Conservation (phyloP, 495 filamentous ascomycete genomes). For the Hypoxylon cercidicola region DNA sequence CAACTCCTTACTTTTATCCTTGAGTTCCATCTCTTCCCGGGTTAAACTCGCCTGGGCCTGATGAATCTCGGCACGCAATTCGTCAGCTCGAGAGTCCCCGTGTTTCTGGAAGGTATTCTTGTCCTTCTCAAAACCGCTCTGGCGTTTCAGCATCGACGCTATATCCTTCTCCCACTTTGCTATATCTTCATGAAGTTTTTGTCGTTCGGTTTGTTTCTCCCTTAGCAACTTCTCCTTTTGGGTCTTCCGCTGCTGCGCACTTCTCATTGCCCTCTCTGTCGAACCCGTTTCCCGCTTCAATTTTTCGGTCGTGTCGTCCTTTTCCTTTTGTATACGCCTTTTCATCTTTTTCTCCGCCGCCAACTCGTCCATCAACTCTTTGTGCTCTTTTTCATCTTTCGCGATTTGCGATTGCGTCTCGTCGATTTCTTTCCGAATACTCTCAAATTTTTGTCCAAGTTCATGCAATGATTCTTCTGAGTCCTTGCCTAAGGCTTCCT, state of each 20-base stretch:
- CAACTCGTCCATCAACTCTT: slow-evolving; percentile 78
- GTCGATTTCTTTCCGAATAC: slow-evolving; percentile 74
- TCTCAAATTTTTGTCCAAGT: slow-evolving; percentile 77
- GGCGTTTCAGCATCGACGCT: slow-evolving; percentile 54
- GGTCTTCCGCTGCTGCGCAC: slow-evolving; percentile 80
- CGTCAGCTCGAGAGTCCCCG: slow-evolving; percentile 40
- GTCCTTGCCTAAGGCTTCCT: slow-evolving; percentile 55
- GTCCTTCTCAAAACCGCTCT: slow-evolving; percentile 55
- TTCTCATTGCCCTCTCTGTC: slow-evolving; percentile 82
- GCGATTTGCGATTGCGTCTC: slow-evolving; percentile 63
- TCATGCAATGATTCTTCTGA: slow-evolving; percentile 59
- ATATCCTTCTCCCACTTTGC: slow-evolving; percentile 66
- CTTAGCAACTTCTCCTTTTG: slow-evolving; percentile 83
- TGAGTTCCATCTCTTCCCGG: slow-evolving; percentile 55
- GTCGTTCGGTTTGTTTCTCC: slow-evolving; percentile 74
- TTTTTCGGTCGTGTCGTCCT: slow-evolving; percentile 84
- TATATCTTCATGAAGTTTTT: slow-evolving; percentile 65
- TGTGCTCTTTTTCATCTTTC: slow-evolving; percentile 74
- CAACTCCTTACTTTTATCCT: slow-evolving; percentile 59
- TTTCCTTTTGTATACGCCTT: slow-evolving; percentile 78
- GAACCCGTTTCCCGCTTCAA: slow-evolving; percentile 82
- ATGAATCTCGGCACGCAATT: slow-evolving; percentile 45
- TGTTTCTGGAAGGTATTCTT: slow-evolving; percentile 49
- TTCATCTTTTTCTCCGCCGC: slow-evolving; percentile 75
- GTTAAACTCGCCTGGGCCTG: slow-evolving; percentile 45